Conservation (phyloP, 2,329 filamentous ascomycete species). For the Atkinsonella hypoxylon region DNA sequence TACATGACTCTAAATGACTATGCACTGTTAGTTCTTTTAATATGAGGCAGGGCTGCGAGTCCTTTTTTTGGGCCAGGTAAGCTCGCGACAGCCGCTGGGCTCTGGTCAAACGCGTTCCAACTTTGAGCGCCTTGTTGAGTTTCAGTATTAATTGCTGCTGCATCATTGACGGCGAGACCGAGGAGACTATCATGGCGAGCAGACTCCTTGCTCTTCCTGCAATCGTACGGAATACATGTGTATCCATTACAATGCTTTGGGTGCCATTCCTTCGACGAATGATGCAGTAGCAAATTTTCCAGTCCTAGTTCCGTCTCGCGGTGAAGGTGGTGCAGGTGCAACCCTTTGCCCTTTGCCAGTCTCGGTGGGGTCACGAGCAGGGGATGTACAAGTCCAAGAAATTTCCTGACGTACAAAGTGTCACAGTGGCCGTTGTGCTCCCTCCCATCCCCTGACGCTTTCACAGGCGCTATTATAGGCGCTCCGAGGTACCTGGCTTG, state of each 20-base stretch:
- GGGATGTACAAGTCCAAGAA: no score
- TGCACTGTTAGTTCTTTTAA: neutral
- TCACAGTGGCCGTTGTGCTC: no score
- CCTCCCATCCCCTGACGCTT: no score
- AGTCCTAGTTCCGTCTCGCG: neutral
- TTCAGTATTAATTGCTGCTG: neutral
- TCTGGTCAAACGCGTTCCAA: neutral
- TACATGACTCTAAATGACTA: no score
- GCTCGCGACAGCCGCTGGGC: neutral
- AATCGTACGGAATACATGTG: no score
- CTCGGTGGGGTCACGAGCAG: neutral
- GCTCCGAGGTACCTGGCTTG: no score
- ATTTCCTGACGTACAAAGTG: no score
- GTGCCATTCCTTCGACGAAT: no score
- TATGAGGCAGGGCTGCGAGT: neutral
- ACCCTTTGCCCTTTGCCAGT: neutral
- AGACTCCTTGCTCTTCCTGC: no score
- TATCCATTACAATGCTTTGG: no score
- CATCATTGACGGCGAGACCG: neutral
- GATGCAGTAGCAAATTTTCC: neutral
- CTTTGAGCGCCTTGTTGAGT: neutral
- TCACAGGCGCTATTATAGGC: no score
- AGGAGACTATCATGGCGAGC: neutral
- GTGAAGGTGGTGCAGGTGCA: neutral
- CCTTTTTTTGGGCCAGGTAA: neutral